phyloP scores from a whole-genome alignment of 2,329 filamentous ascomycete species.

The Fusarium sp. region DNA sequence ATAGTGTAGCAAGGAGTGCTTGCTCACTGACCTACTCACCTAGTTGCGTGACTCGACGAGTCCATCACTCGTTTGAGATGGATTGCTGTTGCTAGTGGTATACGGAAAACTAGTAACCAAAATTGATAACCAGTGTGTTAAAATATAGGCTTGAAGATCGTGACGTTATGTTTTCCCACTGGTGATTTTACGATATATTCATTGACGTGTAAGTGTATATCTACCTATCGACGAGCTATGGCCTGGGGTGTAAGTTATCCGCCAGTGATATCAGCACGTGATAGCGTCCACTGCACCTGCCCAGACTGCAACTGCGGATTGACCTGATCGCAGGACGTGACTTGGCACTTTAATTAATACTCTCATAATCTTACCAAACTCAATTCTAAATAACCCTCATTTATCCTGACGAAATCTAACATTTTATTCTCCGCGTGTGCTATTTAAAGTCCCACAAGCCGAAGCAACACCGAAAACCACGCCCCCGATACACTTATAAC shows the following conservation, averaged over 20 bases:
- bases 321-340: not conserved
- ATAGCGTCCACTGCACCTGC: constrained; percentile 26
- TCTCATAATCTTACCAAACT: not conserved
- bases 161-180: not conserved
- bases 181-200: not conserved
- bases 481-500: not conserved
- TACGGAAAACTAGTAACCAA: not conserved
- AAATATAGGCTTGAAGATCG: not conserved
- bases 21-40: not conserved
- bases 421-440: not conserved
- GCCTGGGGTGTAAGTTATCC: not conserved
- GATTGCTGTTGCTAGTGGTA: constrained; percentile 1
- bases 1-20: not conserved
- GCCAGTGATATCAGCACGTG: constrained; percentile 29
- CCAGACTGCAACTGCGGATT: not conserved
- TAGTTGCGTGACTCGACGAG: not conserved
- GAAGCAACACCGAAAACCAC: not conserved
- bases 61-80: not conserved
- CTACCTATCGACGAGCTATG: too few species aligned
- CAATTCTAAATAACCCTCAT: not conserved
- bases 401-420: not conserved
- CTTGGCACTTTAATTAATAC: not conserved
- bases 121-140: constrained; percentile 5
- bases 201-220: not conserved
- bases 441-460: not conserved